Conservation (phyloP, 257 asterid species). For the Vinca minor region DNA sequence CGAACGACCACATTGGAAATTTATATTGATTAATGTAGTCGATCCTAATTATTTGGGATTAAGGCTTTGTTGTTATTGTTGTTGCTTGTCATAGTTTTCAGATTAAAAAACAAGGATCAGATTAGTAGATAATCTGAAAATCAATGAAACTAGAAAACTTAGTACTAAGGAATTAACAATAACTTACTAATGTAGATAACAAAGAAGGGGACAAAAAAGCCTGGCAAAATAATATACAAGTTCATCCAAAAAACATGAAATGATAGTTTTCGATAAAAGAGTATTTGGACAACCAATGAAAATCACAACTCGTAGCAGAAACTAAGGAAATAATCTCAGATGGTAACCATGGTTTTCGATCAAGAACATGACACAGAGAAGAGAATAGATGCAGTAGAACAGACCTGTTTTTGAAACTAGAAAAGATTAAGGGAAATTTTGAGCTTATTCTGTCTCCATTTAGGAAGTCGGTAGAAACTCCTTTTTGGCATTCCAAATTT, state of each 20-base stretch:
- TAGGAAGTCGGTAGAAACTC: constrained; percentile 61
- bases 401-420: constrained; percentile 11
- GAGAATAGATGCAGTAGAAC: not conserved
- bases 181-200: not conserved
- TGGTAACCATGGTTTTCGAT: not conserved
- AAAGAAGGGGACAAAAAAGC: not conserved
- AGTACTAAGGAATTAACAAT: not conserved
- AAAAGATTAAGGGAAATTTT: constrained; percentile 55
- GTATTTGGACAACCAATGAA: not conserved
- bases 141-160: not conserved
- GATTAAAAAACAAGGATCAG: no score
- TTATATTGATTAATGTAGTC: no score
- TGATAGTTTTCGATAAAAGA: not conserved
- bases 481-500: constrained; percentile 58
- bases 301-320: not conserved
- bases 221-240: not conserved
- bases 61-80: no score
- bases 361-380: not conserved
- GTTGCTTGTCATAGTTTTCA: not conserved
- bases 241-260: not conserved
- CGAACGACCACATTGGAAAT: no score
- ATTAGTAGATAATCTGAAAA: not conserved
- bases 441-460: constrained; percentile 75
- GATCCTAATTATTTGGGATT: no score
- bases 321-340: not conserved